Percentiles rank a stretch among this genome's conserved stretches.
These are phyloP conservation scores for Helianthus annuus DNA, from an alignment of 129 eudicot genomes.

Conservation along the genomic window HanXRQr2.0-SUNRISE NC_035448.2:46290533-46291032, in stretches of 20 bases:
- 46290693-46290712: not conserved
- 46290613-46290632: no score
- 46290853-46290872: constrained; percentile 28
- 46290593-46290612: no score
- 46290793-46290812: constrained; percentile 28
- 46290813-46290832: constrained; percentile 10
- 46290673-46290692: not conserved
- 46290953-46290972: no score
- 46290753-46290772: not conserved
- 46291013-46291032: no score
- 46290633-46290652: no score
- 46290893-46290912: no score
- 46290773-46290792: constrained; percentile 19
- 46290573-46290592: not conserved
- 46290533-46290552: not conserved
- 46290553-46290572: not conserved
- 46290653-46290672: not conserved
- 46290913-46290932: constrained; percentile 7
- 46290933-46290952: constrained; percentile 15
- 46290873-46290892: no score
- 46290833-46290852: not conserved
- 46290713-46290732: constrained; percentile 27
- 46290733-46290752: constrained; percentile 23
- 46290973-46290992: no score
- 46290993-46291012: no score